A percentile compares a stretch with the other conserved stretches of the same genome.
Conservation (phyloP, 2,329 filamentous ascomycete species). For the Colletotrichum navitas region DNA sequence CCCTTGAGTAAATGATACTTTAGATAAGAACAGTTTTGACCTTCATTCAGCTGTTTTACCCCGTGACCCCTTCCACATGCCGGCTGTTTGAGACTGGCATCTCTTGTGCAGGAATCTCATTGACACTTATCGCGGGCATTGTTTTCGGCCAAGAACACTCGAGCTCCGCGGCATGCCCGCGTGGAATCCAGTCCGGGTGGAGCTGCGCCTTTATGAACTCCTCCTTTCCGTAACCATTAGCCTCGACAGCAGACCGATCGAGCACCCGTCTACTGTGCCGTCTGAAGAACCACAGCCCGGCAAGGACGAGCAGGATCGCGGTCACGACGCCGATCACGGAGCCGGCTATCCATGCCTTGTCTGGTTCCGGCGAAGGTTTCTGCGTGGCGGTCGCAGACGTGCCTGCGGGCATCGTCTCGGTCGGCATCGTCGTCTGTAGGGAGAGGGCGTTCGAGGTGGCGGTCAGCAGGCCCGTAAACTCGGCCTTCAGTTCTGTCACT, state of each 20-base stretch:
- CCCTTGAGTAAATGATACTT: no score
- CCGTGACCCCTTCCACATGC: constrained; percentile 12
- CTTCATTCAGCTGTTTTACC: not conserved
- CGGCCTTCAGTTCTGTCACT: constrained; percentile 1
- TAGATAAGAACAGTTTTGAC: not conserved
- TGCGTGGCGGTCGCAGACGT: not conserved
- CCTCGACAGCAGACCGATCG: not conserved
- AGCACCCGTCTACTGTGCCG: not conserved
- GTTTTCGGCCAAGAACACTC: constrained; percentile 4
- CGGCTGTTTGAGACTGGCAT: not conserved
- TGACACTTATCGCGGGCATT: not conserved
- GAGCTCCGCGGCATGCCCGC: not conserved
- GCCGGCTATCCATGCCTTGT: constrained; percentile 25
- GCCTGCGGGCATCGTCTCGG: not conserved
- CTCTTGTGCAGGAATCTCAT: constrained; percentile 13
- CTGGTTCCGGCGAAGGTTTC: not conserved
- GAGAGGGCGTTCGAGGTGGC: not conserved
- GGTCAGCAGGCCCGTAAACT: not conserved
- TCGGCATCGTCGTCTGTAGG: not conserved
- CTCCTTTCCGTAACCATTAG: not conserved
- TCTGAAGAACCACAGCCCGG: constrained; percentile 19
- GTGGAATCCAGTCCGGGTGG: not conserved
- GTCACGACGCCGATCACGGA: constrained; percentile 3
- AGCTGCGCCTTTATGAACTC: constrained; percentile 8
- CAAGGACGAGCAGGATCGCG: not conserved